Conservation (phyloP, 140 eudicot species). For the Oenanthe javanica region DNA sequence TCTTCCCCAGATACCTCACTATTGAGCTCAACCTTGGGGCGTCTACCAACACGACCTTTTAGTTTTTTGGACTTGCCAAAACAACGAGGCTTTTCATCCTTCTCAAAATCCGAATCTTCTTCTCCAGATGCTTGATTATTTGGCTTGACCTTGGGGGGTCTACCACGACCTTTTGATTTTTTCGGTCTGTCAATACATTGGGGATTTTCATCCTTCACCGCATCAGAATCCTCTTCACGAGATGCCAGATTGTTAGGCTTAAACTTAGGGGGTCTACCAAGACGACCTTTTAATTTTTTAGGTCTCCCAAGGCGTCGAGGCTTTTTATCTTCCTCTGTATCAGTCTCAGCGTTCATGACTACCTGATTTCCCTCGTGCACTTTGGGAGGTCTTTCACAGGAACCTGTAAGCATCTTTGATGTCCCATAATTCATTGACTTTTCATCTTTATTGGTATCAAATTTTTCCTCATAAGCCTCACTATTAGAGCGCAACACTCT, state of each 20-base stretch:
- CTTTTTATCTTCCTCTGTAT: not conserved
- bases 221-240: not conserved
- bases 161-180: constrained; percentile 33
- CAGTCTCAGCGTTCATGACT: not conserved
- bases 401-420: constrained; percentile 25
- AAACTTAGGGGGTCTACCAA: constrained; percentile 47
- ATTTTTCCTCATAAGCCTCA: constrained; percentile 11
- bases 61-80: constrained; percentile 20
- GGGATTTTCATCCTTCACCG: not conserved
- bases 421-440: constrained; percentile 1
- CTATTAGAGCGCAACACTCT: constrained; percentile 53
- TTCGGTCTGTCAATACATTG: constrained; percentile 15
- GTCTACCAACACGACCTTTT: constrained; percentile 38
- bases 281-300: constrained; percentile 28
- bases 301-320: constrained; percentile 11
- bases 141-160: constrained; percentile 36
- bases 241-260: constrained; percentile 1
- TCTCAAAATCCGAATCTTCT: not conserved
- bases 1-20: constrained; percentile 13
- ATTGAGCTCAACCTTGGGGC: constrained; percentile 26
- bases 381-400: constrained; percentile 43
- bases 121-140: not conserved
- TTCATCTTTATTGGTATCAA: not conserved
- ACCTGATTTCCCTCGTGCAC: constrained; percentile 16
- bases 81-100: constrained; percentile 8